Percentiles rank a stretch among this genome's conserved stretches.
These are phyloP conservation scores for Kingdonia uniflora DNA, from an alignment of 164 flowering plant genomes.

Conservation along the genomic window DNA sequence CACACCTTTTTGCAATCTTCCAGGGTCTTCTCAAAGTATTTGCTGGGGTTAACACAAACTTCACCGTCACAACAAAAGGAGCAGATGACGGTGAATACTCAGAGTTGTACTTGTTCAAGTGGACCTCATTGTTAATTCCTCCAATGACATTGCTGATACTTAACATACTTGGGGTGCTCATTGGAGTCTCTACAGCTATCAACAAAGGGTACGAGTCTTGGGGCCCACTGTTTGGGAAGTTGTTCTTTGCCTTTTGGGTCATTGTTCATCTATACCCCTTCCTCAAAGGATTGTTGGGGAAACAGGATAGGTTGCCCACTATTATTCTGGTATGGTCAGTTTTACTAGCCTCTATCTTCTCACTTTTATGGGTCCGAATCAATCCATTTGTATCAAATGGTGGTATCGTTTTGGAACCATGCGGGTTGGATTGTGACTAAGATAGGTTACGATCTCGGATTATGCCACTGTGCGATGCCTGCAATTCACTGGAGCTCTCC, in stretches of 20 bases:
- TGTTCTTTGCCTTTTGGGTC: slow-evolving; percentile 74
- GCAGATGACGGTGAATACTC: slow-evolving; percentile 68
- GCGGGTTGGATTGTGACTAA: slow-evolving; percentile 62
- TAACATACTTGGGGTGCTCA: slow-evolving; percentile 55
- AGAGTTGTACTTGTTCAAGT: slow-evolving; percentile 65
- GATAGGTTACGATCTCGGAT: too few relatives aligned
- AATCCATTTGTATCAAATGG: slow-evolving; percentile 47
- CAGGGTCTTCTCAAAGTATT: slow-evolving; percentile 78
- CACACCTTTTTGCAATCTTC: slow-evolving; percentile 67
- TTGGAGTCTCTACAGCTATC: slow-evolving; percentile 60
- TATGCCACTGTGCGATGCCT: too few relatives aligned
- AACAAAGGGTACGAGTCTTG: slow-evolving; percentile 65
- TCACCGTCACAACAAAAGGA: slow-evolving; percentile 75
- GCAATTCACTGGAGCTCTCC: too few relatives aligned
- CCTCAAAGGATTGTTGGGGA: slow-evolving; percentile 69
- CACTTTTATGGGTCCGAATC: slow-evolving; percentile 62
- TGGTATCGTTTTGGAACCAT: slow-evolving; percentile 45
- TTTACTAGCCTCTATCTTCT: slow-evolving; percentile 58
- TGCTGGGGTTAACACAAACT: slow-evolving; percentile 67
- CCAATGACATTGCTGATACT: slow-evolving; percentile 54
- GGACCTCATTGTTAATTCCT: slow-evolving; percentile 65
- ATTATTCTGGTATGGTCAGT: slow-evolving; percentile 66
- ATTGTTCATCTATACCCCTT: slow-evolving; percentile 75
- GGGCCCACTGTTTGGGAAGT: slow-evolving; percentile 68
- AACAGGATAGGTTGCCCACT: slow-evolving; percentile 54